Percentiles rank a stretch among this genome's conserved stretches.
Evolutionary conservation across 169 alveolate species (phyloP).

Genomic region (Blepharisma undulans): DNA sequence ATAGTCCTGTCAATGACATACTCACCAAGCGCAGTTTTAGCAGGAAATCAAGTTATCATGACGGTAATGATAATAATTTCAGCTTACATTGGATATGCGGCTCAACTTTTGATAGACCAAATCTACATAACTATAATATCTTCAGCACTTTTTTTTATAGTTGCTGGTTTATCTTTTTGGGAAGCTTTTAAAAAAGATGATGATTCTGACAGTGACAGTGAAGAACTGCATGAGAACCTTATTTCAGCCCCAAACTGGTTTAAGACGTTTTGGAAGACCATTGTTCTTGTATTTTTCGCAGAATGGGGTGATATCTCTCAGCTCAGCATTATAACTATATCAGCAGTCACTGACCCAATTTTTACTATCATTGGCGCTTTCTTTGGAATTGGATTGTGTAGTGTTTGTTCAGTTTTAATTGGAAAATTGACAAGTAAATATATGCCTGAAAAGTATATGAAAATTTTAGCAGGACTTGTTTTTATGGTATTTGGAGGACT

Average conservation of each 20-base stretch:
- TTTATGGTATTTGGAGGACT: constrained; percentile 50
- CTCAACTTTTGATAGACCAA: constrained; percentile 46
- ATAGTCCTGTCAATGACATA: constrained; percentile 69
- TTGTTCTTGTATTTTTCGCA: constrained; percentile 56
- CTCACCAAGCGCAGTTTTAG: constrained; percentile 58
- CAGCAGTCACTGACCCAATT: constrained; percentile 60
- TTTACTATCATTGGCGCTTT: constrained; percentile 62
- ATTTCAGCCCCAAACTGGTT: neutral
- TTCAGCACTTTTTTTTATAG: constrained; percentile 44
- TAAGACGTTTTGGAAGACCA: neutral
- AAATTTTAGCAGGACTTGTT: constrained; percentile 62
- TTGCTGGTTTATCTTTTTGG: constrained; percentile 49
- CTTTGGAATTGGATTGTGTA: constrained; percentile 56
- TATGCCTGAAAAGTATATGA: constrained; percentile 60
- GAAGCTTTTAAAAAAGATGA: constrained; percentile 55
- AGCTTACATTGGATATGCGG: constrained; percentile 57
- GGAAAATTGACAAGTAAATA: constrained; percentile 53
- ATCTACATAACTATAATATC: constrained; percentile 53
- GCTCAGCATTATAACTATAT: constrained; percentile 59
- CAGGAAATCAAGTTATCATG: constrained; percentile 66
- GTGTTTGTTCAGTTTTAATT: constrained; percentile 54
- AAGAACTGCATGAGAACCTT: constrained; percentile 24
- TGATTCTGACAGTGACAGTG: constrained; percentile 32
- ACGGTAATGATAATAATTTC: constrained; percentile 72
- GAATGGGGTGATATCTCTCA: constrained; percentile 78